These are phyloP conservation scores for Eragrostis curvula DNA, from an alignment of 176 grass and related monocot genomes.

Conservation along the genomic window DNA sequence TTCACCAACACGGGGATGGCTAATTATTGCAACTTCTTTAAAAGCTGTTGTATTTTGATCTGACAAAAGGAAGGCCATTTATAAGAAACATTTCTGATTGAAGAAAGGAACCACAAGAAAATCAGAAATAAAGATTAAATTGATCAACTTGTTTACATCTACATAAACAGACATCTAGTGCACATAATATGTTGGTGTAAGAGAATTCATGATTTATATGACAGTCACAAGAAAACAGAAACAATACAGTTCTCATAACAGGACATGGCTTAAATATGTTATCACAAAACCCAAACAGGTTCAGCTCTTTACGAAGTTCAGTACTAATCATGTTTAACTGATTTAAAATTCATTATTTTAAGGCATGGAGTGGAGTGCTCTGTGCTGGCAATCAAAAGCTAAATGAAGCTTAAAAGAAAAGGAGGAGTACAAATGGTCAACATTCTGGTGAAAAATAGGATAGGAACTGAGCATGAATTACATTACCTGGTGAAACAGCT, in stretches of 20 bases:
- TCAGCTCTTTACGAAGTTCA: conserved; percentile 23
- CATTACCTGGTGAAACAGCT: conserved; percentile 94
- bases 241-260: background rate
- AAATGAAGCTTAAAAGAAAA: background rate
- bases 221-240: background rate
- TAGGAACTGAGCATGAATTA: conserved; percentile 14
- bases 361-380: background rate
- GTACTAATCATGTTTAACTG: conserved; percentile 7
- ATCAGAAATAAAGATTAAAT: conserved; percentile 23
- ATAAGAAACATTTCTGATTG: conserved; percentile 4
- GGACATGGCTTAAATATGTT: background rate
- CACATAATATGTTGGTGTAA: background rate
- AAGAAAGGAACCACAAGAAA: conserved; percentile 23
- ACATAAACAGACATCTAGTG: conserved; percentile 6
- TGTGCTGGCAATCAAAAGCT: background rate
- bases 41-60: conserved; percentile 98
- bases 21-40: conserved; percentile 98
- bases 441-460: conserved; percentile 4
- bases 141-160: background rate
- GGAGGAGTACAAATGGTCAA: background rate
- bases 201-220: background rate
- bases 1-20: conserved; percentile 92
- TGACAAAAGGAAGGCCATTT: conserved; percentile 40
- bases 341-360: background rate
- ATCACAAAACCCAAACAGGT: background rate